Percentiles rank a stretch among this genome's conserved stretches.
These are phyloP conservation scores for Calocera viscosa DNA, from an alignment of 768 basidiomycete genomes.

Conservation along the genomic window DNA sequence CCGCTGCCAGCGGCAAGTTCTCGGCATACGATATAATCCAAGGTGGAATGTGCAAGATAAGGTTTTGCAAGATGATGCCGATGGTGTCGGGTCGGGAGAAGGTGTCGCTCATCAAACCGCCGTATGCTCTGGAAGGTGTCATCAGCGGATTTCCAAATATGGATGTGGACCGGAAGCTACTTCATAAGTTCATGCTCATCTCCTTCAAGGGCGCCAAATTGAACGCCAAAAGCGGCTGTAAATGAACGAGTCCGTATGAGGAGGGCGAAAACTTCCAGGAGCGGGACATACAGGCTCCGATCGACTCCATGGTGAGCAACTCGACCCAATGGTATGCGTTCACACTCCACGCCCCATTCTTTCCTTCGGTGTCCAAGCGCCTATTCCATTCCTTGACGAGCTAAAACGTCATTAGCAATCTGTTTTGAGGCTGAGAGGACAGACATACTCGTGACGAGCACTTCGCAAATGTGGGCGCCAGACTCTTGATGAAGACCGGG, in stretches of 20 bases:
- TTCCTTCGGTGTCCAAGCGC: not conserved
- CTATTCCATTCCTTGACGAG: conserved; percentile 1
- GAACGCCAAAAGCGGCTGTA: not conserved
- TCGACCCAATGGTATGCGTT: conserved; percentile 1
- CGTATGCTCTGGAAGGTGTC: not conserved
- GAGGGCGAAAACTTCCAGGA: not conserved
- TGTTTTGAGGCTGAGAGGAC: not conserved
- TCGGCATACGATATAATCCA: not conserved
- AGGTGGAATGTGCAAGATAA: not conserved
- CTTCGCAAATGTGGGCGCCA: not conserved
- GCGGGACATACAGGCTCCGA: not conserved
- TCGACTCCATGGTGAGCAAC: not conserved
- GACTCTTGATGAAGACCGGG: not conserved
- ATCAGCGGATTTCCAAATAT: not conserved
- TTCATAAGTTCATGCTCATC: not conserved
- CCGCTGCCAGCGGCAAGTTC: not conserved
- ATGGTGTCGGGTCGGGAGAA: not conserved
- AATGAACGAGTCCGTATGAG: not conserved
- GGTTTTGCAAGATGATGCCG: not conserved
- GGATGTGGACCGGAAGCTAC: not conserved
- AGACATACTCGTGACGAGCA: not conserved
- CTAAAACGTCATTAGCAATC: not conserved
- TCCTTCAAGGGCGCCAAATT: not conserved
- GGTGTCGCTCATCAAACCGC: conserved; percentile 1
- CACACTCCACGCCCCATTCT: not conserved